Base-by-base conservation (phyloP, 352 stramenopile genomes). In the Thalassiosira hispida region DNA sequence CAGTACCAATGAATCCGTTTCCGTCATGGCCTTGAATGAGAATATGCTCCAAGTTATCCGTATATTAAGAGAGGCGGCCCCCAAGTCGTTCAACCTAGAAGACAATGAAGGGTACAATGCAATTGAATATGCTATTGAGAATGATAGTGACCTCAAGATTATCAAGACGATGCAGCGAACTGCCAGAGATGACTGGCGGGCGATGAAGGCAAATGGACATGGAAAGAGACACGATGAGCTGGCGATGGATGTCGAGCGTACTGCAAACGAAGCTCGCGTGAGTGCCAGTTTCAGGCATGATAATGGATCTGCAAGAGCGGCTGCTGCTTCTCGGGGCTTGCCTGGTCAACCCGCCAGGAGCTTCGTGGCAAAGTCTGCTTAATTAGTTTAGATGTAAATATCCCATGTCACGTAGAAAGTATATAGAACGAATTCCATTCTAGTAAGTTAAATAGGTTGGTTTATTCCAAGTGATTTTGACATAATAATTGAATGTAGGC, bases 71-170 rank as follows among this genome's bases (percentile, higher is more conserved):
- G 23, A 71, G 1, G 62, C 27, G 9, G 66, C 68, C 1, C 74
- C 74, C 6, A 18, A 72, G 20, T 61, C 61, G 0, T 64, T 81
- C 56, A 83, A 84, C 40, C 55, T 84, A 4, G 73, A 86, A 73
- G 79, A 84, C 49, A 55, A 70, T 6, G 49, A 73, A 2, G 79
- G 65, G 18, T 69, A 46, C 14, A 84, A 82, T 38, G 55, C 74
- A 16, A 78, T 86, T 35, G 79, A 86, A 44, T 83, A 81, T 47
- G 73, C 73, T 4, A 61, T 86, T 55, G 68, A 66, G 25, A 81
- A 53, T 59, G 68, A 86, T 72, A n/a, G 38, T 16, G 67, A 76
- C 20, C 77, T 86, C 16, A 62, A 33, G 51, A 71, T 84, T 12
- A 71, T 86, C 25, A 79, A 80, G 46, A 56, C 35, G 16, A 84